Base-by-base conservation (phyloP, 2,329 filamentous ascomycete species). In the Alternaria panax region DNA sequence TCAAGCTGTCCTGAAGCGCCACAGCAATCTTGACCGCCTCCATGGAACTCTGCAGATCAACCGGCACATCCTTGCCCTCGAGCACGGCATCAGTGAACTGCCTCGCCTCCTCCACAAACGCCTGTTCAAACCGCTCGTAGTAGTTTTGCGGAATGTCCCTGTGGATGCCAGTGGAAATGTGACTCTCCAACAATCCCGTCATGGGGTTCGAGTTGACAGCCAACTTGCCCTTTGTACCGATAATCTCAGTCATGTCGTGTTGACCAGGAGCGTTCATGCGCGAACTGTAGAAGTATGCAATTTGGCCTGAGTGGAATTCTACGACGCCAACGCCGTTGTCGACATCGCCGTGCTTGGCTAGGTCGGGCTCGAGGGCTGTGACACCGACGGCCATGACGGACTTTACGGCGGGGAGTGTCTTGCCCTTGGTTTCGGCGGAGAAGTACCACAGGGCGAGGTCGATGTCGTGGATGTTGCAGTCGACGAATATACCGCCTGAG, bases 391-490 rank as follows among this genome's bases (percentile, higher is more conserved):
- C 85, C 0, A 81, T 80, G 8, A 87, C 84, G 47, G 80, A 83
- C 75, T 88, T 88, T 63, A 87, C 81, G 14, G 80, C 74, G 40
- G 78, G 80, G 4, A 75, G 62, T 14, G 43, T 36, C 43, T 61
- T 64, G 57, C 58, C 59, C 30, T 55, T 47, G 9, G 47, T 59
- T n/a, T 66, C 64, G 48, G 69, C 65, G 40, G 59, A 64, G 69
- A 88, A 87, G 79, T 86, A 89, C 86, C 87, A 89, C 2, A 89
- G 79, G 0, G 86, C 81, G 2, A 90, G 82, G 62, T 89, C 87
- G 66, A 91, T 90, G 67, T 91, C 89, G 79, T 91, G 89, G 69
- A 91, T 87, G 51, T 85, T 87, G 78, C 86, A 89, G 79, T 91
- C 89, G 57, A 90, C 88, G 67, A 91, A 91, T 72, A 90, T 89